These are phyloP conservation scores for Cercospora sojina DNA, from an alignment of 2,329 filamentous ascomycete genomes.

Conservation along the genomic window DNA sequence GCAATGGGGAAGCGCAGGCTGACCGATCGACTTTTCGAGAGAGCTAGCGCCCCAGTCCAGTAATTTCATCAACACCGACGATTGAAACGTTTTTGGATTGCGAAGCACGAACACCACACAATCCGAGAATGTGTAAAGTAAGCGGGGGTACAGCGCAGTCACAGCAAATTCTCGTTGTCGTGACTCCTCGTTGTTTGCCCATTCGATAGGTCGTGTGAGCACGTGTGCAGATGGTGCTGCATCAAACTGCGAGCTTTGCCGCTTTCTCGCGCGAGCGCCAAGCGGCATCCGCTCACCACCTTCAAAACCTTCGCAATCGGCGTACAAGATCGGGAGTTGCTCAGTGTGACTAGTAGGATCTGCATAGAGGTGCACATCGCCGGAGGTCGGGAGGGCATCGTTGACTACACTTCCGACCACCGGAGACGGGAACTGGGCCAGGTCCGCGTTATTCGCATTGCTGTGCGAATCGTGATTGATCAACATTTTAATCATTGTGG, in stretches of 20 bases:
- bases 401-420: slow-evolving; percentile 47
- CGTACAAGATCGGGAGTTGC: slow-evolving; percentile 48
- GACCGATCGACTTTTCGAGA: slow-evolving; percentile 55
- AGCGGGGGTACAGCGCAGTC: slow-evolving; percentile 42
- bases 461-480: slow-evolving; percentile 42
- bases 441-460: slow-evolving; percentile 32
- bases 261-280: slow-evolving; percentile 31
- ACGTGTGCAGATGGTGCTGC: slow-evolving; percentile 21
- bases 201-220: slow-evolving; percentile 34
- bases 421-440: slow-evolving; percentile 41
- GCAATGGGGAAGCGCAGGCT: slow-evolving; percentile 56
- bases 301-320: slow-evolving; percentile 55
- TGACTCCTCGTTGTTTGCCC: slow-evolving; percentile 36
- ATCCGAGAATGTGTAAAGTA: slow-evolving; percentile 48
- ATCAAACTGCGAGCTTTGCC: slow-evolving; percentile 23
- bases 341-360: slow-evolving; percentile 47
- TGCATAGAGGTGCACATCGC: slow-evolving; percentile 54
- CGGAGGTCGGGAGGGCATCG: slow-evolving; percentile 48
- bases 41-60: slow-evolving; percentile 54
- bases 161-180: slow-evolving; percentile 42
- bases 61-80: slow-evolving; percentile 41
- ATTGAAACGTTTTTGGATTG: slow-evolving; percentile 42
- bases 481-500: slow-evolving; percentile 51
- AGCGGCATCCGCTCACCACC: slow-evolving; percentile 49
- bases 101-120: slow-evolving; percentile 46